phyloP scores from a whole-genome alignment of 768 basidiomycete genomes.

The Phlebiopsis gigantea region DNA sequence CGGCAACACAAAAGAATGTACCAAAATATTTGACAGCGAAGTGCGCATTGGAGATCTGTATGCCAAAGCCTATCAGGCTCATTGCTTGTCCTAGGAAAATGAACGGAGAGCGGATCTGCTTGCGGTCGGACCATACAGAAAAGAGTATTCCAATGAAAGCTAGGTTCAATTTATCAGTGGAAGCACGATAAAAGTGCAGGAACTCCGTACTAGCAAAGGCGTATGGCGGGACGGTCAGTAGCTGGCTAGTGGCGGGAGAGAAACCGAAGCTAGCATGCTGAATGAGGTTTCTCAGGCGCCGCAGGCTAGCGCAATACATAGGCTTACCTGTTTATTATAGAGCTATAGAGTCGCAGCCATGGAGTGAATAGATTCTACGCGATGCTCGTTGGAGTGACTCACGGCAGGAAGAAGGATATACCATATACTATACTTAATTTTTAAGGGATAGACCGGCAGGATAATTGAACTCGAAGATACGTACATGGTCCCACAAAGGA shows the following conservation, averaged over 20 bases:
- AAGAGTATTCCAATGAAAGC: constrained; percentile 49
- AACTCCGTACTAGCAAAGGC: constrained; percentile 17
- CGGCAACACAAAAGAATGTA: constrained; percentile 61
- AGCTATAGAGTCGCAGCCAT: constrained; percentile 28
- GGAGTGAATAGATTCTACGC: neutral
- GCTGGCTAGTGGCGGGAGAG: constrained; percentile 48
- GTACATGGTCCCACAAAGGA: constrained; percentile 37
- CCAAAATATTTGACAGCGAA: constrained; percentile 65
- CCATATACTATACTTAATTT: constrained; percentile 46
- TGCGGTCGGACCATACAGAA: constrained; percentile 54
- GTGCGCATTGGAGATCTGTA: constrained; percentile 52
- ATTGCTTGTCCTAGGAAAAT: constrained; percentile 46
- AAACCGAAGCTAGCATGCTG: constrained; percentile 36
- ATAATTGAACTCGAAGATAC: neutral
- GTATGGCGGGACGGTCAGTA: constrained; percentile 67
- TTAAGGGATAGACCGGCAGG: neutral
- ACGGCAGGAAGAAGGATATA: constrained; percentile 55
- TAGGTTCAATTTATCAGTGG: constrained; percentile 31
- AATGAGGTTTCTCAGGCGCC: neutral
- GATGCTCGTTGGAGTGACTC: neutral
- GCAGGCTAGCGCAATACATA: neutral
- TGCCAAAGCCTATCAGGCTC: constrained; percentile 52
- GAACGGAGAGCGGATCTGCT: constrained; percentile 51
- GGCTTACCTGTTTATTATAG: constrained; percentile 50
- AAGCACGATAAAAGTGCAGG: too few species aligned